Percentiles rank a stretch among this genome's conserved stretches.
phyloP scores from a whole-genome alignment of 345 rosid species.

The Eucalyptus tenuipes region DNA sequence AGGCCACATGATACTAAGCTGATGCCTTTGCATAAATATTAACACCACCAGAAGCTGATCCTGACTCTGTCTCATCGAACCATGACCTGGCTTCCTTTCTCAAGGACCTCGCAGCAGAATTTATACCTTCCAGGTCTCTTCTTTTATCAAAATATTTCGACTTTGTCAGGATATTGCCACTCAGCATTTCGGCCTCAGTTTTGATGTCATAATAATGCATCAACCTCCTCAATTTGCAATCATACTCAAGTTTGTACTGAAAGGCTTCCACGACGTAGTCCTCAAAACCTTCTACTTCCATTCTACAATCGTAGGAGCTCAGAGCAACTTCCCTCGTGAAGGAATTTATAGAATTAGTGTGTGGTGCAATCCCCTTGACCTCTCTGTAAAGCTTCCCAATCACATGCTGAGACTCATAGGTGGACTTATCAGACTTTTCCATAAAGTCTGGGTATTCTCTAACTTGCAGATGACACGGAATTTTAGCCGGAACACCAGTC shows the following conservation, averaged over 20 bases:
- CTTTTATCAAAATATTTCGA: constrained; percentile 31
- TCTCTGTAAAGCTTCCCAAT: constrained; percentile 46
- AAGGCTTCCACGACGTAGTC: constrained; percentile 19
- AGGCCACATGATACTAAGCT: constrained; percentile 72
- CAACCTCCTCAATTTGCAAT: constrained; percentile 29
- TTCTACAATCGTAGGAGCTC: constrained; percentile 23
- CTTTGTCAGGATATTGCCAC: constrained; percentile 39
- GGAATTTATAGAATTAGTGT: neutral
- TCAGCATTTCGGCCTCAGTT: constrained; percentile 41
- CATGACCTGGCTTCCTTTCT: constrained; percentile 42
- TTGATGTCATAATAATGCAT: constrained; percentile 46
- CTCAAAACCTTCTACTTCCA: constrained; percentile 52
- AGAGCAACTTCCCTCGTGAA: constrained; percentile 21
- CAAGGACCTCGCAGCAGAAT: constrained; percentile 24
- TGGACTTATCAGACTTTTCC: constrained; percentile 30
- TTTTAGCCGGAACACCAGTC: constrained; percentile 42
- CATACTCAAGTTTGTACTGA: constrained; percentile 25
- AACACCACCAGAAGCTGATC: neutral
- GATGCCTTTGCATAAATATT: constrained; percentile 46
- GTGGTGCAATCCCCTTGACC: constrained; percentile 18
- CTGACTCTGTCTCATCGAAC: constrained; percentile 12
- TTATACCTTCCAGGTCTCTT: constrained; percentile 38
- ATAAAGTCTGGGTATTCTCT: constrained; percentile 48
- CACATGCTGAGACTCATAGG: constrained; percentile 24
- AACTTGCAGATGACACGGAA: constrained; percentile 16